These are phyloP conservation scores for Coemansia sp. DNA, from an alignment of 192 early-diverging fungal species.

Conservation along the genomic window DNA sequence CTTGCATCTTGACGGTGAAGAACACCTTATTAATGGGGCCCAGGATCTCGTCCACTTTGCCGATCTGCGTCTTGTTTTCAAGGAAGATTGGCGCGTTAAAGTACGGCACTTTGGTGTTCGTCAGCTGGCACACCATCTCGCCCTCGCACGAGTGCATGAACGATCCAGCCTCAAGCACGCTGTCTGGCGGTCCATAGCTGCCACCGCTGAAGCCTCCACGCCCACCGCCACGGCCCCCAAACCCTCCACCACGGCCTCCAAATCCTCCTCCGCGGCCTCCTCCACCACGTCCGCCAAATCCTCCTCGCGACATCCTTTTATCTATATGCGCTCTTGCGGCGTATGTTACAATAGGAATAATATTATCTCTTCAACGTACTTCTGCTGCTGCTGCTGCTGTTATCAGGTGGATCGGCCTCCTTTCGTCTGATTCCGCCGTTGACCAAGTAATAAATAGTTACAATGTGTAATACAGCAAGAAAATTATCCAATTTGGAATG, in stretches of 20 bases:
- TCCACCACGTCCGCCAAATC: slow-evolving; percentile 40
- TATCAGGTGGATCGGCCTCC: not conserved
- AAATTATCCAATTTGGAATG: not conserved
- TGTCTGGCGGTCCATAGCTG: slow-evolving; percentile 72
- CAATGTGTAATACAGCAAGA: slow-evolving; percentile 3
- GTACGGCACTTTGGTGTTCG: slow-evolving; percentile 91
- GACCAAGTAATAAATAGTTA: not conserved
- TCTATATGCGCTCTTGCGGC: not conserved
- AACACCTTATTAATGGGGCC: slow-evolving; percentile 97
- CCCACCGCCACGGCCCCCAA: slow-evolving; percentile 52
- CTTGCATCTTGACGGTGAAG: slow-evolving; percentile 96
- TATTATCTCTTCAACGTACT: not conserved
- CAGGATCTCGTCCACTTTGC: slow-evolving; percentile 98
- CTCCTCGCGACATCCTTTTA: slow-evolving; percentile 37
- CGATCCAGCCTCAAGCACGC: slow-evolving; percentile 77
- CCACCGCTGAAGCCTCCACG: slow-evolving; percentile 46
- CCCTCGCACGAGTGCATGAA: slow-evolving; percentile 96
- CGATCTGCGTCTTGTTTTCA: slow-evolving; percentile 98
- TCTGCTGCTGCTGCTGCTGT: not conserved
- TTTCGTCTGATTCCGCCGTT: not conserved
- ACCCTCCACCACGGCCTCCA: slow-evolving; percentile 12
- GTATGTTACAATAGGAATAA: not conserved
- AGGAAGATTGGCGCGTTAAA: slow-evolving; percentile 99
- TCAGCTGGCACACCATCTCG: slow-evolving; percentile 93
- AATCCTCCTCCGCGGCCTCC: slow-evolving; percentile 32